Percentiles rank a stretch among this genome's conserved stretches.
phyloP scores from a whole-genome alignment of 352 stramenopile species.

The Phytopythium kandeliae region DNA sequence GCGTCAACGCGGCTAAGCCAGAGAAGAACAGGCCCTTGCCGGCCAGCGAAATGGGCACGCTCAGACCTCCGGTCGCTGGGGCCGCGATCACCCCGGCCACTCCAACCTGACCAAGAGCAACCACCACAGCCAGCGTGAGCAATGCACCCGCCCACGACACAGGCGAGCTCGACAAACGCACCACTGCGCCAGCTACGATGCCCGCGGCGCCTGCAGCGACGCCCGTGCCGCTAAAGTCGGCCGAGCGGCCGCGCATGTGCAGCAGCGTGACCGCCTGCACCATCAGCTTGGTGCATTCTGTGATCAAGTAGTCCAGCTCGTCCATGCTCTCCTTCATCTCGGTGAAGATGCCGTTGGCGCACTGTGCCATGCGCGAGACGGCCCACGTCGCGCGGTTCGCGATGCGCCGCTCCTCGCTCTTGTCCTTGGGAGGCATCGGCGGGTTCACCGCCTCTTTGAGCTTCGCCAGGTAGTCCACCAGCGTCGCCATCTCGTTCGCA shows the following conservation, averaged over 20 bases:
- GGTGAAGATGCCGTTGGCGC: slow-evolving; percentile 44
- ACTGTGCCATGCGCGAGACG: slow-evolving; percentile 66
- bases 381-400: slow-evolving; percentile 72
- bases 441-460: slow-evolving; percentile 62
- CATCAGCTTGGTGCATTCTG: slow-evolving; percentile 81
- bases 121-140: not conserved
- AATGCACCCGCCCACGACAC: not conserved
- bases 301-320: slow-evolving; percentile 76
- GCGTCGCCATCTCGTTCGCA: slow-evolving; percentile 67
- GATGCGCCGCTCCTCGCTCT: slow-evolving; percentile 64
- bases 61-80: slow-evolving; percentile 74
- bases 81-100: slow-evolving; percentile 69
- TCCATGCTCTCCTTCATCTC: slow-evolving; percentile 75
- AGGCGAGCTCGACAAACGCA: slow-evolving; percentile 12
- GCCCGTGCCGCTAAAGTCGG: slow-evolving; percentile 82
- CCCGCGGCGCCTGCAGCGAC: slow-evolving; percentile 74
- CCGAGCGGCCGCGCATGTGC: slow-evolving; percentile 69
- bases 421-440: slow-evolving; percentile 41
- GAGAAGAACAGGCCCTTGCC: slow-evolving; percentile 84
- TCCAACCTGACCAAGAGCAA: slow-evolving; percentile 27
- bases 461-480: slow-evolving; percentile 77
- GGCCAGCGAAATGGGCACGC: slow-evolving; percentile 72
- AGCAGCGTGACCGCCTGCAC: slow-evolving; percentile 83
- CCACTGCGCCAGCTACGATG: slow-evolving; percentile 75
- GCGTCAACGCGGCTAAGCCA: slow-evolving; percentile 67